Evolutionary conservation across 495 filamentous ascomycete species (phyloP), one percentile per base, ranked within the genome.

Genomic region (Friedmanniomyces simplex): DNA sequence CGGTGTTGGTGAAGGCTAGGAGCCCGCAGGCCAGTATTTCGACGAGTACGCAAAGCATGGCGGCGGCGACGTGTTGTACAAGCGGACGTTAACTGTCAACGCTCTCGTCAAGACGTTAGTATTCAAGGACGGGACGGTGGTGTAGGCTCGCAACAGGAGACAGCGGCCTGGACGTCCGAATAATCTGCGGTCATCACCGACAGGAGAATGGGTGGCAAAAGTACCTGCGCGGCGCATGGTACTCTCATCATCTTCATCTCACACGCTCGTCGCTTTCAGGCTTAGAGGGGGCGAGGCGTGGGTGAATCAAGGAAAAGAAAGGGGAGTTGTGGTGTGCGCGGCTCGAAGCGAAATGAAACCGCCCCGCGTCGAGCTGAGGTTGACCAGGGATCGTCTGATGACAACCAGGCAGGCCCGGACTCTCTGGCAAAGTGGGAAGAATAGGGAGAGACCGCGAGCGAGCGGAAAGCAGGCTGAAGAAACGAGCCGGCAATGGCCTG

Each of bases 1-100:
- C 60, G 37, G 54, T 28, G 28, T 57, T 37, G n/a, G 50, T 53
- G 37, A 74, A n/a, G 22, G 53, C 55, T 26, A 75, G 20, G 49
- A 61, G 32, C 18, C 62, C 50, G 25, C 43, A 57, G 20, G 37
- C 24, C 18, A 52, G 20, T 22, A 34, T 32, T 4, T 52, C 6
- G 12, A 52, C 3, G 8, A 52, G 50, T n/a, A 22, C 16, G 3
- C 3, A 37, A 26, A 13, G 50, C 50, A 52, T 52, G 12, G 50
- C 25, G 14, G 26, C 26, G 22, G 16, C 21, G n/a, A 5, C 25
- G 30, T 3, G 30, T 26, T 34, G 24, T 49, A 3, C 8, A n/a
- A 47, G 21, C 13, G 24, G 46, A 16, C 14, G 14, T 43, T 13
- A 43, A 32, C 28, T 3, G 14, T 49, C 46, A 24, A 37, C 50